Percentiles rank a stretch among this genome's conserved stretches.
Evolutionary conservation across 768 basidiomycete species (phyloP).

Genomic region (Tylopilus cervinicoccineus): DNA sequence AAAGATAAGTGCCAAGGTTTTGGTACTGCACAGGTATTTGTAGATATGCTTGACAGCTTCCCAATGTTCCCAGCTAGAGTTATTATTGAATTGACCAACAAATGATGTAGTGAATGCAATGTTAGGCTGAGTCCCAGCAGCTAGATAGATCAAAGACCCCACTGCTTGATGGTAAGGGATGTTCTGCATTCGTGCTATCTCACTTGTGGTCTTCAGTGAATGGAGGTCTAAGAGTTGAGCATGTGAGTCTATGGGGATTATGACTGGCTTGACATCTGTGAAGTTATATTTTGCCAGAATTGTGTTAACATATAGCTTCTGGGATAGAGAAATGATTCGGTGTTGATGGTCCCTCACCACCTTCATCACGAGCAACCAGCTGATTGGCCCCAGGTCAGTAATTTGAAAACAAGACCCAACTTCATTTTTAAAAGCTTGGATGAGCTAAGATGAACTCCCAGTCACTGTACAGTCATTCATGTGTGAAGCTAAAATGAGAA

Average conservation of each 20-base stretch:
- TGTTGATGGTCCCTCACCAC: not conserved
- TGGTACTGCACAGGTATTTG: too few relatives aligned
- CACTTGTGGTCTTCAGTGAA: not conserved
- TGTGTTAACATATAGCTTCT: not conserved
- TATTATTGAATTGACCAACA: too few relatives aligned
- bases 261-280: not conserved
- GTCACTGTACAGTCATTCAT: slow-evolving; percentile 5
- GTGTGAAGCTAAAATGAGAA: not conserved
- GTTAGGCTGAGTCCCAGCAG: not conserved
- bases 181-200: not conserved
- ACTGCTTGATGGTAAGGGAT: not conserved
- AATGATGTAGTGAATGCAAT: too few relatives aligned
- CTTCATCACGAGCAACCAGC: slow-evolving; percentile 5
- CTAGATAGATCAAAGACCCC: not conserved
- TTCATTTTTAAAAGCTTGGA: slow-evolving; percentile 5
- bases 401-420: not conserved
- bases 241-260: not conserved
- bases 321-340: not conserved
- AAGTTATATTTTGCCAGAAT: not conserved
- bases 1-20: too few relatives aligned
- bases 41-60: too few relatives aligned
- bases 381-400: slow-evolving; percentile 1
- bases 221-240: not conserved
- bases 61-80: too few relatives aligned
- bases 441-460: not conserved